Evolutionary conservation across 805 yeast genomes (phyloP).

Genomic region (Cyberlindnera nakhonratchasimensis): DNA sequence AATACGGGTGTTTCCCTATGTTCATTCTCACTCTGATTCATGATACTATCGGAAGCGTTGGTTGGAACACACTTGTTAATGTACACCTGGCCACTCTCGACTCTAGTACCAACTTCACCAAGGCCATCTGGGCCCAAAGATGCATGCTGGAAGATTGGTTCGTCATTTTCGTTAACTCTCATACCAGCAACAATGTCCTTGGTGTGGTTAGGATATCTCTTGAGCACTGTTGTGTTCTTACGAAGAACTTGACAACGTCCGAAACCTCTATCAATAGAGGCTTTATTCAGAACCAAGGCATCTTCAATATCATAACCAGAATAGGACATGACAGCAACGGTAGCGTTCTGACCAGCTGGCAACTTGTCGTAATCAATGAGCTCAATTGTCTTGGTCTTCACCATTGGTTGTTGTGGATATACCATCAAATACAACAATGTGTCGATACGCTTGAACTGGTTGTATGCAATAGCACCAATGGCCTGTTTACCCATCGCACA

Average conservation of each 20-base stretch:
- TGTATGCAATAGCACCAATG: constrained; percentile 98
- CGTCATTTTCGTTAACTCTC: constrained; percentile 77
- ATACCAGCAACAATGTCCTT: constrained; percentile 89
- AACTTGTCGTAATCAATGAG: constrained; percentile 91
- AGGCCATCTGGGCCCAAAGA: constrained; percentile 92
- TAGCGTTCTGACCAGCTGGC: constrained; percentile 98
- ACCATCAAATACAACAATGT: constrained; percentile 92
- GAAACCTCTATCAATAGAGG: constrained; percentile 93
- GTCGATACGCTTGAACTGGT: constrained; percentile 93
- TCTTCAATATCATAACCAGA: constrained; percentile 99
- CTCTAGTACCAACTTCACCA: constrained; percentile 91
- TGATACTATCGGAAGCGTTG: constrained; percentile 62
- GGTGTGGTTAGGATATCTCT: constrained; percentile 91
- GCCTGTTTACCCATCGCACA: constrained; percentile 99
- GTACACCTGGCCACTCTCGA: constrained; percentile 90
- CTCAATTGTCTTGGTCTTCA: constrained; percentile 94
- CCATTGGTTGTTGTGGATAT: constrained; percentile 99
- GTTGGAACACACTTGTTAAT: constrained; percentile 92
- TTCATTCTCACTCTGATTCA: constrained; percentile 38
- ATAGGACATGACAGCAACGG: constrained; percentile 98
- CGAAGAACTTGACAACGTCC: constrained; percentile 96
- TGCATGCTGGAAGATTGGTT: constrained; percentile 82
- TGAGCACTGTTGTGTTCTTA: constrained; percentile 84
- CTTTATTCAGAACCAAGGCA: constrained; percentile 90
- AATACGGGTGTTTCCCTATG: constrained; percentile 89